Base-by-base conservation (phyloP, 495 filamentous ascomycete genomes). In the Xylaria sp. region DNA sequence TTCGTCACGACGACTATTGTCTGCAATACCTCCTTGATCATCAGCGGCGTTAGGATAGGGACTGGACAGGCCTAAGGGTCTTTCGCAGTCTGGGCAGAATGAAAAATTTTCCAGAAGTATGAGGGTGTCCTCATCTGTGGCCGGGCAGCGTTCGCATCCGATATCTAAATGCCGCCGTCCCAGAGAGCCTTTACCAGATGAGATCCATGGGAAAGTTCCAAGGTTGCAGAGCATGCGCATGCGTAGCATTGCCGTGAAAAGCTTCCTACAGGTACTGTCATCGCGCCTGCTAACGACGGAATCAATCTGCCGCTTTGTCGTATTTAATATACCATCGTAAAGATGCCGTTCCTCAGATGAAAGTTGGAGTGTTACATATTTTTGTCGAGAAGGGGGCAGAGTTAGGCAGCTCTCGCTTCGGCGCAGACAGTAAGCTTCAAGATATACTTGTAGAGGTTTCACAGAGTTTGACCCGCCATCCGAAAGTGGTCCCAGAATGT, bases 151-250 rank as follows among this genome's bases (percentile, higher is more conserved):
- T 50, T 50, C 43, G n/a, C 62, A 66, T 50, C 19, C 44, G 44
- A 50, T 15, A 0, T 65, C 44, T 26, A 29, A n/a, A 14, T 52
- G 2, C 1, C 19, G 29, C 19, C 33, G 26, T 26, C 46, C 9
- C 31, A 50, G 19, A 40, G 31, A 12, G 6, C 14, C 26, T 5
- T 33, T 37, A 5, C 46, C n/a, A 11, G 19, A 9, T 37, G 11
- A 3, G 15, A 6, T 12, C 40, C 33, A 77, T 24, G 81, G 74
- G 50, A 80, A 84, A 5, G 83, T 84, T 6, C 84, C 85, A 69
- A 84, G 82, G 67, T 86, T 86, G 72, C 85, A 87, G 17, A 86
- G 74, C 21, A 81, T 77, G 3, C 85, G 80, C 17, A 86, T 76
- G 55, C 80, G 80, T 14, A 85, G 64, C n/a, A 79, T 76, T 0